Percentiles rank a stretch among this genome's conserved stretches.
Conservation (phyloP, 2,329 filamentous ascomycete genomes). For the Aspergillus sp. region DNA sequence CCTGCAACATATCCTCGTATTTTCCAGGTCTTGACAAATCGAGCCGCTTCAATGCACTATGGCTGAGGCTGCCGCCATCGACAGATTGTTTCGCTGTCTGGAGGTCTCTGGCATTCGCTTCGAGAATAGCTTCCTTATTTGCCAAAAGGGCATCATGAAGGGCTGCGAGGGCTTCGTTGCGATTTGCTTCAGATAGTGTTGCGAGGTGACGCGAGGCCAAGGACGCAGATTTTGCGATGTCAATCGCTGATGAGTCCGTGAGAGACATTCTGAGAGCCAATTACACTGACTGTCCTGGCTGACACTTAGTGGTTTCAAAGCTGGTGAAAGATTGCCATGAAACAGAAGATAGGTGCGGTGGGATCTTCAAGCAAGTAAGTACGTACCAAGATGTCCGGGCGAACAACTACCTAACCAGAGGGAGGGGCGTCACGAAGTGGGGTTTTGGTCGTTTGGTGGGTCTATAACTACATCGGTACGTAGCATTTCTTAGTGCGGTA, state of each 20-base stretch:
- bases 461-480: too few species aligned
- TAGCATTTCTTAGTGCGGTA: too few species aligned
- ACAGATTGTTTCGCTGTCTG: conserved; percentile 71
- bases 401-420: too few species aligned
- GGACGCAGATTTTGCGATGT: conserved; percentile 76
- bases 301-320: too few species aligned
- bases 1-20: conserved; percentile 96
- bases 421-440: too few species aligned
- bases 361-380: not conserved
- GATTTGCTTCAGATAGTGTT: conserved; percentile 69
- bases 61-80: conserved; percentile 71
- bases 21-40: conserved; percentile 86
- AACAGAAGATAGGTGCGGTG: not conserved
- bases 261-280: conserved; percentile 68
- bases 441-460: too few species aligned
- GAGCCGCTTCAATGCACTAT: conserved; percentile 81
- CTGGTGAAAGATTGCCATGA: not conserved
- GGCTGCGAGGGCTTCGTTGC: conserved; percentile 80
- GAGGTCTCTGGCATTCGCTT: conserved; percentile 83
- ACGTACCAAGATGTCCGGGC: too few species aligned
- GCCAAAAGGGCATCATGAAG: conserved; percentile 75
- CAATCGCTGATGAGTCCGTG: conserved; percentile 76
- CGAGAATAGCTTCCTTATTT: conserved; percentile 73
- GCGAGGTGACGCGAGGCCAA: conserved; percentile 79
- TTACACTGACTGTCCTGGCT: too few species aligned